Evolutionary conservation across 371 early-diverging fungal genomes (phyloP).

Genomic region (Lichtheimia corymbifera): DNA sequence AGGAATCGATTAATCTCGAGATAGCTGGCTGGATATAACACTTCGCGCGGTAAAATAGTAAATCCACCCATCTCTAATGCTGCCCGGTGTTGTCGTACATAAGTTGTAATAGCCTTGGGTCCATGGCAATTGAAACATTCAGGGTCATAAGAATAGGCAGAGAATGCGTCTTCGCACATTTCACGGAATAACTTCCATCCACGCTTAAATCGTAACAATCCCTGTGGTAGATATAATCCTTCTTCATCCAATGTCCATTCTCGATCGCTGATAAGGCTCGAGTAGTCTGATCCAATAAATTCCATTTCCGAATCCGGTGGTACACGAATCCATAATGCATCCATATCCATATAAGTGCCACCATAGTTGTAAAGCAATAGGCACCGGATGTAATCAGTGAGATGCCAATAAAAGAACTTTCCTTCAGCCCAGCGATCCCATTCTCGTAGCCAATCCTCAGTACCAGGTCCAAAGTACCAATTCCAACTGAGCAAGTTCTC

Average conservation of each 20-base stretch:
- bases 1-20: conserved; percentile 47
- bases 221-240: conserved; percentile 65
- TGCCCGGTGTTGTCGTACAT: conserved; percentile 53
- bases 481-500: conserved; percentile 55
- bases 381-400: conserved; percentile 63
- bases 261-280: conserved; percentile 46
- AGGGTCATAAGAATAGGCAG: conserved; percentile 54
- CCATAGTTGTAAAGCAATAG: conserved; percentile 66
- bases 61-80: conserved; percentile 52
- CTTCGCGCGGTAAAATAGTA: conserved; percentile 51
- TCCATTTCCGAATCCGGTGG: conserved; percentile 58
- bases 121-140: conserved; percentile 69
- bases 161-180: conserved; percentile 59
- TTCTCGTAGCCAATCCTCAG: conserved; percentile 58
- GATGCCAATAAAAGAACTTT: conserved; percentile 58
- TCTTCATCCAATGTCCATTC: conserved; percentile 63
- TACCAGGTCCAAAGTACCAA: conserved; percentile 66
- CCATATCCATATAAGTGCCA: conserved; percentile 75
- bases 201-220: conserved; percentile 66
- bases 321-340: conserved; percentile 64
- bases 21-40: conserved; percentile 58
- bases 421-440: conserved; percentile 65
- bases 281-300: conserved; percentile 65
- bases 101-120: conserved; percentile 62
- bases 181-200: conserved; percentile 65